phyloP scores from a whole-genome alignment of 805 yeast genomes.

The Metschnikowia rubicola region DNA sequence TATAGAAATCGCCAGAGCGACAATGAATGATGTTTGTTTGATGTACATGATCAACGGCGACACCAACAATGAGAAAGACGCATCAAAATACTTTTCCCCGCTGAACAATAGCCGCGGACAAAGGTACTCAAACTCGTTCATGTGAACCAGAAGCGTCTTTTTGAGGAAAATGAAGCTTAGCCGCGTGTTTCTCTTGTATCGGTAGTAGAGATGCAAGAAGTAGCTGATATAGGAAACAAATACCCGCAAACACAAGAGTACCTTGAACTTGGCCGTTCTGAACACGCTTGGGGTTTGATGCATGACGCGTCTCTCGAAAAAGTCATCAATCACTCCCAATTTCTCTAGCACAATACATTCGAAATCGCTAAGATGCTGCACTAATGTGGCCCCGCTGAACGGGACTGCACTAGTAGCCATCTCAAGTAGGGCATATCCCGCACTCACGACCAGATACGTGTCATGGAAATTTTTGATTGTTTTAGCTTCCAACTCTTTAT shows the following conservation, averaged over 20 bases:
- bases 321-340: slow-evolving; percentile 11
- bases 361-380: slow-evolving; percentile 10
- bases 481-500: slow-evolving; percentile 9
- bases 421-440: slow-evolving; percentile 11
- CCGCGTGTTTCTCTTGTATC: slow-evolving; percentile 11
- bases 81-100: slow-evolving; percentile 7
- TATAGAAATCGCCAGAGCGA: slow-evolving; percentile 11
- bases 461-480: slow-evolving; percentile 4
- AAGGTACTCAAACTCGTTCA: slow-evolving; percentile 15
- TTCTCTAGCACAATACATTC: slow-evolving; percentile 7
- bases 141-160: slow-evolving; percentile 14
- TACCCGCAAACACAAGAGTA: slow-evolving; percentile 6
- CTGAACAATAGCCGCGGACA: slow-evolving; percentile 13
- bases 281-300: neutral
- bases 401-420: slow-evolving; percentile 6
- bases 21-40: slow-evolving; percentile 9
- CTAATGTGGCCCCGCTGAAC: slow-evolving; percentile 5
- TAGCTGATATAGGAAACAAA: slow-evolving; percentile 17
- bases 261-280: neutral
- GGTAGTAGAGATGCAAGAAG: slow-evolving; percentile 20
- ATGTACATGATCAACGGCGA: slow-evolving; percentile 12
- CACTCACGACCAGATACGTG: slow-evolving; percentile 1
- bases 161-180: slow-evolving; percentile 18
- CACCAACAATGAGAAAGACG: slow-evolving; percentile 10
- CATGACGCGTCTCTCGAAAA: slow-evolving; percentile 1